Conservation (phyloP, 2,329 filamentous ascomycete genomes). For the Penicillium occitanis region DNA sequence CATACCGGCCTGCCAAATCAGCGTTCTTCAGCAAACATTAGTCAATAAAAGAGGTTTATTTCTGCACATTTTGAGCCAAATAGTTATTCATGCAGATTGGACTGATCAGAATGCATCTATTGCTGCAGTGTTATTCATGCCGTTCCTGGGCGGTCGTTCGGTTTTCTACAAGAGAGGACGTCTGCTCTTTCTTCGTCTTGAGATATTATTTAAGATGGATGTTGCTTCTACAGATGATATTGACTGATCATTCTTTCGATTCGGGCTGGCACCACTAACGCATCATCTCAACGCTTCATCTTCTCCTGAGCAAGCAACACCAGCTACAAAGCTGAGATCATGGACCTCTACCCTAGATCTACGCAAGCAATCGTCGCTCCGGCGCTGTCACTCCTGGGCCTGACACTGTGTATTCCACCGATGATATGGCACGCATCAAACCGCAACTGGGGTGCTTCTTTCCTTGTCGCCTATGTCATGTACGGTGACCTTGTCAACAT, state of each 20-base stretch:
- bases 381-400: slow-evolving; percentile 50
- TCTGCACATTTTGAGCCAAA: background rate
- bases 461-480: slow-evolving; percentile 57
- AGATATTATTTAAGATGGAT: background rate
- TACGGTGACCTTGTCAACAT: slow-evolving; percentile 59
- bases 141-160: background rate
- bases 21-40: background rate
- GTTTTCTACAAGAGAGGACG: background rate
- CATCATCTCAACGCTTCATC: background rate
- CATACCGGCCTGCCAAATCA: background rate
- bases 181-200: background rate
- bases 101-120: slow-evolving; percentile 6
- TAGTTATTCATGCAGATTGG: slow-evolving; percentile 13
- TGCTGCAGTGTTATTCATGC: background rate
- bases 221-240: background rate
- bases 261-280: background rate
- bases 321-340: slow-evolving; percentile 6
- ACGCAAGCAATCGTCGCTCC: slow-evolving; percentile 46
- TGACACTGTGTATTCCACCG: slow-evolving; percentile 57
- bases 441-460: slow-evolving; percentile 60
- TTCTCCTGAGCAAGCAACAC: background rate
- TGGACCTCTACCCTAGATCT: slow-evolving; percentile 14
- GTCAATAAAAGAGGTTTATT: background rate
- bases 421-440: slow-evolving; percentile 61
- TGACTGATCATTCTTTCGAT: background rate